Conservation (phyloP, 164 flowering plant species). For the Macadamia integrifolia region DNA sequence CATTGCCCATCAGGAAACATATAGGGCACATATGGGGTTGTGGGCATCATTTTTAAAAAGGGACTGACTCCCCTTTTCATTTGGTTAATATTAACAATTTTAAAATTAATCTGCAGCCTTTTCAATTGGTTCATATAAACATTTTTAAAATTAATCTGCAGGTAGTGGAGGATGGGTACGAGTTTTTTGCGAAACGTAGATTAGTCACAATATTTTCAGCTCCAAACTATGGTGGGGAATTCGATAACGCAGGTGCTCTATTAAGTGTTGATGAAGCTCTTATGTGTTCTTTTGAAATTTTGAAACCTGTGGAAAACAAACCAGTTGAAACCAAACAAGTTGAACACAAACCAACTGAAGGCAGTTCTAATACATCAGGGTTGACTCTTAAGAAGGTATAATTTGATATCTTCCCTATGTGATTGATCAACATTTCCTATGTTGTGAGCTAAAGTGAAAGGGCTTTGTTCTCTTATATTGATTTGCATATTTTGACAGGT, state of each 20-base stretch:
- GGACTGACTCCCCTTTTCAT: too few relatives aligned
- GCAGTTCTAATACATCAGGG: conserved; percentile 17
- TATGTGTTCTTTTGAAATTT: conserved; percentile 44
- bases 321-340: conserved; percentile 6
- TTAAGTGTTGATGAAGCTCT: conserved; percentile 39
- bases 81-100: too few relatives aligned
- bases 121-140: too few relatives aligned
- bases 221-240: conserved; percentile 52
- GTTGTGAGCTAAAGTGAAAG: too few relatives aligned
- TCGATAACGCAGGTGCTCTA: conserved; percentile 52
- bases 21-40: too few relatives aligned
- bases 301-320: conserved; percentile 28
- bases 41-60: too few relatives aligned
- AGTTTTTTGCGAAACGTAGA: conserved; percentile 45
- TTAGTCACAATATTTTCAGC: conserved; percentile 54
- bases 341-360: conserved; percentile 9
- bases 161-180: conserved; percentile 63
- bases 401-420: not conserved
- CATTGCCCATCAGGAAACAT: too few relatives aligned
- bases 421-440: not conserved
- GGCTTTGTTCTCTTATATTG: not conserved
- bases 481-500: not conserved
- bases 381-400: conserved; percentile 33
- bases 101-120: conserved; percentile 14
- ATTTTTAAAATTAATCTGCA: conserved; percentile 9